Evolutionary conservation across 2,329 filamentous ascomycete species (phyloP).

Genomic region (Coleophoma crateriformis): DNA sequence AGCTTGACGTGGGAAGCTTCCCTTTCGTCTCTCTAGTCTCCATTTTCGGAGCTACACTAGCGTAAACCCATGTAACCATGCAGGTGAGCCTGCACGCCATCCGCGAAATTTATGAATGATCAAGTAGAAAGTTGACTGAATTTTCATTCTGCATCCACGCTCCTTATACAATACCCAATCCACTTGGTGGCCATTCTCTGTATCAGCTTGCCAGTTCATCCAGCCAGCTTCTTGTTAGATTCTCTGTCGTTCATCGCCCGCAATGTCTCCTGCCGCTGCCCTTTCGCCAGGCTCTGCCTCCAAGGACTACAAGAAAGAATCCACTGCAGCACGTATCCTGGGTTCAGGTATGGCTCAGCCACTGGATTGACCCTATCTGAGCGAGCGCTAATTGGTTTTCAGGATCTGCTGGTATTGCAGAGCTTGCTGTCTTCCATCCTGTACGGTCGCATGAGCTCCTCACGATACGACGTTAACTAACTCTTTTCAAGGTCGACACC

Average conservation of each 20-base stretch:
- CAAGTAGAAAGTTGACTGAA: background rate
- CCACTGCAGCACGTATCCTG: conserved; percentile 77
- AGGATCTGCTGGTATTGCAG: conserved; percentile 91
- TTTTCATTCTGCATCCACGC: background rate
- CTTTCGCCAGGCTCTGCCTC: conserved; percentile 26
- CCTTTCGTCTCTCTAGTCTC: too few relatives aligned
- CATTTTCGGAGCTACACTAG: too few relatives aligned
- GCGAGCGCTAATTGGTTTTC: conserved; percentile 12
- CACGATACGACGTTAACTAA: conserved; percentile 16
- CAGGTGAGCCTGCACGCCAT: background rate
- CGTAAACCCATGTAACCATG: too few relatives aligned
- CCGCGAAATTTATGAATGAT: background rate
- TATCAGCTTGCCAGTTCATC: too few relatives aligned
- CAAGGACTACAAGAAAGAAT: conserved; percentile 75
- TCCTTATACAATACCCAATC: background rate
- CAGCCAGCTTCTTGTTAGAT: too few relatives aligned
- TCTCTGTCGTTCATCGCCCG: background rate
- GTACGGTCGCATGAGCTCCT: conserved; percentile 39
- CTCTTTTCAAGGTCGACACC: conserved; percentile 72
- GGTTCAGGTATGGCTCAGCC: conserved; percentile 67
- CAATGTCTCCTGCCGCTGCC: conserved; percentile 25
- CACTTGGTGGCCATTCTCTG: too few relatives aligned
- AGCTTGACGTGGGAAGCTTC: too few relatives aligned
- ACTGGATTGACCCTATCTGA: background rate
- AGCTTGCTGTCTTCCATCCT: conserved; percentile 88